Conservation (phyloP, 192 early-diverging fungal species). For the Coemansia aciculifera region DNA sequence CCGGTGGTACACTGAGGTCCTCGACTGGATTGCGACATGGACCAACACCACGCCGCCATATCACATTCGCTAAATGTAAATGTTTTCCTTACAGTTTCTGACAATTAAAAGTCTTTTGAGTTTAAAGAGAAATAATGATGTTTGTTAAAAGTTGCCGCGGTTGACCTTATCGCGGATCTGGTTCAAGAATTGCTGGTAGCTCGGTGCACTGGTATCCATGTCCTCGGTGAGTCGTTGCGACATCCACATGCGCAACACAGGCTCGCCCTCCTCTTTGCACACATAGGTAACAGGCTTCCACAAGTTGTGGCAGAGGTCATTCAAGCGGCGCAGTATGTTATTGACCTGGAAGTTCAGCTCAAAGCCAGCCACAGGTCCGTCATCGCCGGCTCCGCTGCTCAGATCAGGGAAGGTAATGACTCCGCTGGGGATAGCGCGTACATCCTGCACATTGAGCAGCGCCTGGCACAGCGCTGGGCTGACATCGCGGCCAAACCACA, state of each 20-base stretch:
- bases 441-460: conserved; percentile 62
- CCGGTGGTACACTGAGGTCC: conserved; percentile 66
- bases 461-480: conserved; percentile 69
- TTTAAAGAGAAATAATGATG: background rate
- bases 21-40: conserved; percentile 56
- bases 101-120: background rate
- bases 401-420: conserved; percentile 75
- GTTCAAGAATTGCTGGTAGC: conserved; percentile 75
- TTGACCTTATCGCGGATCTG: conserved; percentile 74
- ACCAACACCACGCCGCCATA: conserved; percentile 36
- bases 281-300: conserved; percentile 77
- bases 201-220: conserved; percentile 74
- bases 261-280: conserved; percentile 91
- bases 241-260: conserved; percentile 78
- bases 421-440: conserved; percentile 51
- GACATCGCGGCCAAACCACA: conserved; percentile 87
- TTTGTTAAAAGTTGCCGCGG: conserved; percentile 45
- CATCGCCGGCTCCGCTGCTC: conserved; percentile 61
- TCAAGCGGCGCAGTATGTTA: conserved; percentile 73
- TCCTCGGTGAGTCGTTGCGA: conserved; percentile 90
- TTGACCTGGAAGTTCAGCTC: conserved; percentile 73
- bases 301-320: conserved; percentile 66
- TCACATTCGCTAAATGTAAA: background rate
- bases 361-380: conserved; percentile 58
- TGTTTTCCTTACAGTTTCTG: background rate